phyloP scores from a whole-genome alignment of 2,329 filamentous ascomycete species.

The Stachybotrys chlorohalonatus region DNA sequence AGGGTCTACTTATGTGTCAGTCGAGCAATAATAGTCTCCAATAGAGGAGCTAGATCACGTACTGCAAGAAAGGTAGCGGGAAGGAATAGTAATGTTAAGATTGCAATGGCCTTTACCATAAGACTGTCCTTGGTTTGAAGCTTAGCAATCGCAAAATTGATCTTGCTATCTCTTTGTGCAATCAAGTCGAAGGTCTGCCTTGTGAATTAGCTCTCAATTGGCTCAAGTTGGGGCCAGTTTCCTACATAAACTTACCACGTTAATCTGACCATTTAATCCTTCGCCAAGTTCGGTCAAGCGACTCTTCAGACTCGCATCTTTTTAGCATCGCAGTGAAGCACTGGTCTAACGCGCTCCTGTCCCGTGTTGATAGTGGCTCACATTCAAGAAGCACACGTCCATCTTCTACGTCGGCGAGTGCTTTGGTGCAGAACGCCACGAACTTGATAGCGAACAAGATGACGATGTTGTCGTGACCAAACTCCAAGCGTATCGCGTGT shows the following conservation, averaged over 20 bases:
- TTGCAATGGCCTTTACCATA: constrained; percentile 1
- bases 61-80: constrained; percentile 3
- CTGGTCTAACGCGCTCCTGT: constrained; percentile 1
- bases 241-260: constrained; percentile 1
- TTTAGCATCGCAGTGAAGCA: neutral
- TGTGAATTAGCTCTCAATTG: neutral
- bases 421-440: neutral
- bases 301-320: neutral
- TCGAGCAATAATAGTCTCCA: neutral
- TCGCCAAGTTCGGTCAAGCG: neutral
- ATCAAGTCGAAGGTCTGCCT: constrained; percentile 2
- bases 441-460: constrained; percentile 1
- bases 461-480: constrained; percentile 2
- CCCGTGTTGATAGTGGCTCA: constrained; percentile 1
- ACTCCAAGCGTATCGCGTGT: constrained; percentile 2
- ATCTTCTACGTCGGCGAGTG: constrained; percentile 1
- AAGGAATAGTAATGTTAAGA: constrained; percentile 1
- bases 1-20: neutral
- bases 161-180: constrained; percentile 2
- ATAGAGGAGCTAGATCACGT: neutral
- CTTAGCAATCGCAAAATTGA: constrained; percentile 2
- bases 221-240: neutral
- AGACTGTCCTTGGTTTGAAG: constrained; percentile 1
- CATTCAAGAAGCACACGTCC: neutral
- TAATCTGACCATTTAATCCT: constrained; percentile 2